These are phyloP conservation scores for Aureobasidium zeae DNA, from an alignment of 2,329 filamentous ascomycete genomes.

Conservation along the genomic window DNA sequence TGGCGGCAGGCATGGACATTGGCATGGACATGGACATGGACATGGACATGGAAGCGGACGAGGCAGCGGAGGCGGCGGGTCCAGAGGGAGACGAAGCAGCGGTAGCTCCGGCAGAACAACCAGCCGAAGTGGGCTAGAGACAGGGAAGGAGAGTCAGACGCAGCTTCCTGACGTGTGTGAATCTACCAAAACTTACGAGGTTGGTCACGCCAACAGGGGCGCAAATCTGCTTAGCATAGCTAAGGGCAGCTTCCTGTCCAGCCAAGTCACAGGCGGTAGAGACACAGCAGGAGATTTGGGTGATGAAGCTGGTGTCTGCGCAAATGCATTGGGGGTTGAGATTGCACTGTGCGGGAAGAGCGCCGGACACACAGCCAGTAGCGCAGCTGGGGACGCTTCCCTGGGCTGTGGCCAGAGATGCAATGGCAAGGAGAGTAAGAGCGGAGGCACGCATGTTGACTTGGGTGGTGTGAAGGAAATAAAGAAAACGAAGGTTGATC, in stretches of 20 bases:
- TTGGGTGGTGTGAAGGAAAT: background rate
- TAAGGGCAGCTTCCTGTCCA: slow-evolving; percentile 5
- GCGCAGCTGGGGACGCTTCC: slow-evolving; percentile 8
- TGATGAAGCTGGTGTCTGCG: slow-evolving; percentile 10
- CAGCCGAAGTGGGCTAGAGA: too few relatives aligned
- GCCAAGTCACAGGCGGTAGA: slow-evolving; percentile 6
- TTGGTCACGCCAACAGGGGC: slow-evolving; percentile 11
- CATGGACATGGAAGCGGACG: too few relatives aligned
- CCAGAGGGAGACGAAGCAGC: too few relatives aligned
- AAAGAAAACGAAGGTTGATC: background rate
- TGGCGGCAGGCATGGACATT: too few relatives aligned
- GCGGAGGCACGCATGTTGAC: background rate
- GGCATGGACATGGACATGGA: too few relatives aligned
- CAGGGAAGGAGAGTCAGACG: too few relatives aligned
- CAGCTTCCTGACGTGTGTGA: too few relatives aligned
- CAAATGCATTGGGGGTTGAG: slow-evolving; percentile 11
- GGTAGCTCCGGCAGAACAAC: too few relatives aligned
- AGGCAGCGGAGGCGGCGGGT: too few relatives aligned
- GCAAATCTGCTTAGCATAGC: slow-evolving; percentile 6
- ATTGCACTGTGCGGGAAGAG: slow-evolving; percentile 9
- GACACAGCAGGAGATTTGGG: slow-evolving; percentile 12
- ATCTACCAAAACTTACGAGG: background rate
- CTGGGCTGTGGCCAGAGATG: slow-evolving; percentile 5
- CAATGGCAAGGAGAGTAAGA: slow-evolving; percentile 1
- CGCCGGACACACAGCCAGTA: background rate